Evolutionary conservation across 306 rosid species (phyloP).

Genomic region (Geum urbanum): DNA sequence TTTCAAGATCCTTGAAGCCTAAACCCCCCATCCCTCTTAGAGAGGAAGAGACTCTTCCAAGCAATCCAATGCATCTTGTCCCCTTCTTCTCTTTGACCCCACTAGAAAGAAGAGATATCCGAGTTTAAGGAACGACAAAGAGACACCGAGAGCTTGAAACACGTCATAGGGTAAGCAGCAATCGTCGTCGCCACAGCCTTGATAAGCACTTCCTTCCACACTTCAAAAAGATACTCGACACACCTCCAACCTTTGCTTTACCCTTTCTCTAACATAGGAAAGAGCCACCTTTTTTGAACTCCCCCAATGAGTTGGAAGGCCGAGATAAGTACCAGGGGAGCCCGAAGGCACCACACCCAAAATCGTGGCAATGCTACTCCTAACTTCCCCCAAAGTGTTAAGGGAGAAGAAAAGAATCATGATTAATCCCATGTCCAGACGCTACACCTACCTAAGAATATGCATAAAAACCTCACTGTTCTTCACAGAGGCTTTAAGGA

Average conservation of each 20-base stretch:
- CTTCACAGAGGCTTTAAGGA: not conserved
- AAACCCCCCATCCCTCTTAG: no score
- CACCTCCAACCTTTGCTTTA: not conserved
- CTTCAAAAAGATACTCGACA: not conserved
- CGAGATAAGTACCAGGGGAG: not conserved
- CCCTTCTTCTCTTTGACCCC: no score
- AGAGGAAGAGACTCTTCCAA: no score
- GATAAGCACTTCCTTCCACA: not conserved
- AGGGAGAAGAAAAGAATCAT: no score
- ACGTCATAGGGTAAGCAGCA: not conserved
- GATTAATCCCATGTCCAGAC: not conserved
- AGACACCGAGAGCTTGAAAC: not conserved
- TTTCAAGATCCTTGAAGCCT: no score
- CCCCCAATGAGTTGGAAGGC: not conserved
- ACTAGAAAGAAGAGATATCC: no score
- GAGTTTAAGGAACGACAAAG: no score
- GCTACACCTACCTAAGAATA: not conserved
- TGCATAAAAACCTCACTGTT: not conserved
- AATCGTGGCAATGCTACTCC: fast-evolving
- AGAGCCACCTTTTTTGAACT: not conserved
- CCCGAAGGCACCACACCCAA: not conserved
- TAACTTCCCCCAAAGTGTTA: no score
- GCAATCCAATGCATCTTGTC: no score
- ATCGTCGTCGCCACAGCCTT: not conserved
- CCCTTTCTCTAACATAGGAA: not conserved